Conservation (phyloP, 2,329 filamentous ascomycete species). For the Fusarium sp. region DNA sequence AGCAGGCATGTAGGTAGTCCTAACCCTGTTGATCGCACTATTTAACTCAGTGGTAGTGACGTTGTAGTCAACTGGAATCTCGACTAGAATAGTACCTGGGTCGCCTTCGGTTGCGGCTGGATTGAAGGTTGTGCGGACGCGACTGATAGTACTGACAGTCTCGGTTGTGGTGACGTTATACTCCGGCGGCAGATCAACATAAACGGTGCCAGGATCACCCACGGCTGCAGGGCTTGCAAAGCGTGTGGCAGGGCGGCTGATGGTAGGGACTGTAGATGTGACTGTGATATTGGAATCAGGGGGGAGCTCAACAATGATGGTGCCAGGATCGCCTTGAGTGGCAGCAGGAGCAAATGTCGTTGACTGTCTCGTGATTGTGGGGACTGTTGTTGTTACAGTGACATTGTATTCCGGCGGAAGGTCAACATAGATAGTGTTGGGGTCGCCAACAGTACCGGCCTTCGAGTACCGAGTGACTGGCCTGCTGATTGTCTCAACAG, state of each 20-base stretch:
- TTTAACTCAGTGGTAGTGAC: constrained; percentile 3
- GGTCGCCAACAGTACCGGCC: constrained; percentile 2
- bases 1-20: constrained; percentile 1
- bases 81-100: not conserved
- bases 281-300: constrained; percentile 11
- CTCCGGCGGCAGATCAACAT: not conserved
- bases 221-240: not conserved
- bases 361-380: not conserved
- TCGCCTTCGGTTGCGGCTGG: constrained; percentile 15
- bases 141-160: constrained; percentile 2
- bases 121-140: not conserved
- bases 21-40: not conserved
- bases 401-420: constrained; percentile 17
- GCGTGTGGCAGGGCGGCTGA: not conserved
- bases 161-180: constrained; percentile 7
- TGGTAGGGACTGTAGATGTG: not conserved
- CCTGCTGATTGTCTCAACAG: constrained; percentile 7
- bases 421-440: constrained; percentile 11
- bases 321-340: constrained; percentile 18
- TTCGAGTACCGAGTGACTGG: constrained; percentile 2
- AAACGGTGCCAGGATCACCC: constrained; percentile 12
- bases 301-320: constrained; percentile 10
- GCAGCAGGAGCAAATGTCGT: constrained; percentile 9
- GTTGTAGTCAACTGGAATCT: constrained; percentile 5
- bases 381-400: constrained; percentile 1